These are phyloP conservation scores for Ascochyta clinopodiicola DNA, from an alignment of 2,329 filamentous ascomycete genomes.

Conservation along the genomic window DNA sequence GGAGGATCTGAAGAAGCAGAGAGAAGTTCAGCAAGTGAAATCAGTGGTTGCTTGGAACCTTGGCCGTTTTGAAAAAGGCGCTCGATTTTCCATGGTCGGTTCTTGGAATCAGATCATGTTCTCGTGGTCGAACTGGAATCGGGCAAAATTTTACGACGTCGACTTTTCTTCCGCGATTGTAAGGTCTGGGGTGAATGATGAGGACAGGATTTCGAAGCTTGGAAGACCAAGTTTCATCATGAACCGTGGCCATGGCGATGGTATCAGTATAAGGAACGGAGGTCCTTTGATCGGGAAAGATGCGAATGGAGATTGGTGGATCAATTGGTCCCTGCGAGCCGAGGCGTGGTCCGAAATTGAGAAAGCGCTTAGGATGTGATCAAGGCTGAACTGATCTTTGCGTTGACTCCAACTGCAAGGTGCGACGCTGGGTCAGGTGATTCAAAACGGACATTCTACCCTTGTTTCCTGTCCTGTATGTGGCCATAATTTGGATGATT, in stretches of 20 bases:
- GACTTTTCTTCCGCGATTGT: constrained; percentile 3
- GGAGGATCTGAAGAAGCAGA: constrained; percentile 25
- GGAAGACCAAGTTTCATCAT: background rate
- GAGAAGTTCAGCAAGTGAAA: too few relatives aligned
- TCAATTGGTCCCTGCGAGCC: background rate
- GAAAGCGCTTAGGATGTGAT: background rate
- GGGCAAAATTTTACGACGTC: constrained; percentile 10
- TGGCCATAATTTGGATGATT: too few relatives aligned
- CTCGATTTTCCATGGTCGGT: background rate
- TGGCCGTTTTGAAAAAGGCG: background rate
- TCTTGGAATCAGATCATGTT: background rate
- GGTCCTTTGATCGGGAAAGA: background rate
- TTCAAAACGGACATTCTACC: too few relatives aligned
- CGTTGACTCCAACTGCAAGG: too few relatives aligned
- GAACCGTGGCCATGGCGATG: background rate
- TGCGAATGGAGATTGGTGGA: background rate
- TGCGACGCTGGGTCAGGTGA: too few relatives aligned
- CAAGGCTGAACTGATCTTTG: background rate
- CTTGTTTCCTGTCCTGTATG: too few relatives aligned
- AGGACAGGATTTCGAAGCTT: background rate
- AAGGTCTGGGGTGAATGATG: background rate
- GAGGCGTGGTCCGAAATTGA: background rate
- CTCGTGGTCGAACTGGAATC: constrained; percentile 16
- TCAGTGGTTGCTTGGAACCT: too few relatives aligned
- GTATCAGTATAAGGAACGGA: background rate